A percentile compares a stretch with the other conserved stretches of the same genome.
Conservation (phyloP, 306 rosid genomes). For the Cercis canadensis region DNA sequence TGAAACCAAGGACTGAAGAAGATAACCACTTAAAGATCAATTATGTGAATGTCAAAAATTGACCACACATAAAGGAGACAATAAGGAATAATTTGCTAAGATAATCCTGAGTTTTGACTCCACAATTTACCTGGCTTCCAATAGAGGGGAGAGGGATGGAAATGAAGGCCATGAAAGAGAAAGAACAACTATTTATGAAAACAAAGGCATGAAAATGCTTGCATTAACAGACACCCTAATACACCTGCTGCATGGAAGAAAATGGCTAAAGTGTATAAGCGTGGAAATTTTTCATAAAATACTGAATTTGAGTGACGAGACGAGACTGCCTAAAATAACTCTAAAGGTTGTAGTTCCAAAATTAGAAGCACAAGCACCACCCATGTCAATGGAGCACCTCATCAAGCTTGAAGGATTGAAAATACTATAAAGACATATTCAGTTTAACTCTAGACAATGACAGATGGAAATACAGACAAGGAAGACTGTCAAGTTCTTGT, state of each 20-base stretch:
- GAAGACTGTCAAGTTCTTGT: too few relatives aligned
- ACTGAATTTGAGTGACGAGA: background rate
- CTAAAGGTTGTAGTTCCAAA: background rate
- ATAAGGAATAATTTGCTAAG: background rate
- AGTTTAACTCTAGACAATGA: too few relatives aligned
- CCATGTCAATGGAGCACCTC: background rate
- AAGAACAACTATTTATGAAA: background rate
- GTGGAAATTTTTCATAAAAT: background rate
- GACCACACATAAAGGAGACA: slow-evolving; percentile 8
- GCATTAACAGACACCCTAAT: background rate
- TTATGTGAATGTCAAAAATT: slow-evolving; percentile 1
- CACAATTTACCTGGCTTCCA: background rate
- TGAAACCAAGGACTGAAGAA: slow-evolving; percentile 3
- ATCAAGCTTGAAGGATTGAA: too few relatives aligned
- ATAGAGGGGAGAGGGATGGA: background rate
- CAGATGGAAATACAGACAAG: too few relatives aligned
- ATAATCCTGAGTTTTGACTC: background rate
- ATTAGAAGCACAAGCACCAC: background rate
- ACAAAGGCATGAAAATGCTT: background rate
- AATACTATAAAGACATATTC: too few relatives aligned
- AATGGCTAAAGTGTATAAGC: background rate
- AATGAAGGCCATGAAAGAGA: background rate
- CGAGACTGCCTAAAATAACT: background rate
- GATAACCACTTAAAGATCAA: background rate
- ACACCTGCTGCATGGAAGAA: background rate